These are phyloP conservation scores for Nigrograna mackinnonii DNA, from an alignment of 2,329 filamentous ascomycete species.

Conservation along the genomic window DNA sequence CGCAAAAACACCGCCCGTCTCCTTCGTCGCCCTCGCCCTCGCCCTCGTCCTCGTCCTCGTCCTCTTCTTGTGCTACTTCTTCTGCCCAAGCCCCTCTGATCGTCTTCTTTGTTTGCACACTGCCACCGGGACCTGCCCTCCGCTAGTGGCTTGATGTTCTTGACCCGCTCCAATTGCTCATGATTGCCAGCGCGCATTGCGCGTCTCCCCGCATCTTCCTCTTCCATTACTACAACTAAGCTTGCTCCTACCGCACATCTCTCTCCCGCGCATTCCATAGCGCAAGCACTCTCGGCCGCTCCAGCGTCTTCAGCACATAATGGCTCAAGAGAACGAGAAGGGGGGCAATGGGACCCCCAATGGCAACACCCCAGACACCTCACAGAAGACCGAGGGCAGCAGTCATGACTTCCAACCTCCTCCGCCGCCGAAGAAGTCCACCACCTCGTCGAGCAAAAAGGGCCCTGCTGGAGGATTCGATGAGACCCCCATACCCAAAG, in stretches of 20 bases:
- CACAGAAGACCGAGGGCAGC: conserved; percentile 7
- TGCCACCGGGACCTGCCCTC: no score
- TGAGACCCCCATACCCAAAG: conserved; percentile 73
- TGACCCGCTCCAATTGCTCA: no score
- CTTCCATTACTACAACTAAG: background rate
- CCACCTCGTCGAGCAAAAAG: conserved; percentile 28
- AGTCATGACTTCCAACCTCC: conserved; percentile 7
- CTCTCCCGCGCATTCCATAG: conserved; percentile 1
- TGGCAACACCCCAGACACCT: conserved; percentile 1
- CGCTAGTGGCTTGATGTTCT: no score
- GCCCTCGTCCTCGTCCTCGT: no score
- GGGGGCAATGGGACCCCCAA: background rate
- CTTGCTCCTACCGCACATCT: conserved; percentile 3
- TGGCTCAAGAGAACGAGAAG: conserved; percentile 13
- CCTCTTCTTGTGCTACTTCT: no score
- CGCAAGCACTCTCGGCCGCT: conserved; percentile 1
- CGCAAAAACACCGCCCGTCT: no score
- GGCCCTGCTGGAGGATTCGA: conserved; percentile 78
- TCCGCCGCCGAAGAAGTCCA: conserved; percentile 28
- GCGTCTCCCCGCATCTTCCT: background rate
- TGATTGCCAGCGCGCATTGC: no score
- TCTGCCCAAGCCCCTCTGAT: no score
- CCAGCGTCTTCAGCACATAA: no score
- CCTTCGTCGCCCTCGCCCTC: no score
- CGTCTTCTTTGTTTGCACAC: no score